Base-by-base conservation (phyloP, 805 yeast species). In the Candida adriatica region DNA sequence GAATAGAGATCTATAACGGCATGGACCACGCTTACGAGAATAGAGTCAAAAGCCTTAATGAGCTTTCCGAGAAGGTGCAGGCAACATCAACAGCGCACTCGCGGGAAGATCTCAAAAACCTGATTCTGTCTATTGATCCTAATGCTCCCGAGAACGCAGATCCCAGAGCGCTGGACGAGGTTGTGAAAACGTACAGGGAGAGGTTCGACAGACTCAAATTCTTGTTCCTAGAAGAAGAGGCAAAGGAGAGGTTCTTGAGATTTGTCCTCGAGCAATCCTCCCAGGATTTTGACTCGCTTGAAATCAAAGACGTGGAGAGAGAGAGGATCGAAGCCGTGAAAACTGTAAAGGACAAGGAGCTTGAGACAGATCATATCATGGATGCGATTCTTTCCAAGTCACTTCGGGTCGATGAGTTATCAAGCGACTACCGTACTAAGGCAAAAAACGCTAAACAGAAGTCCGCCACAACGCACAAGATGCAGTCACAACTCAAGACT, bases 161-260 rank as follows among this genome's bases (percentile, higher is more conserved):
- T 26, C 70, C 71, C 5, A 44, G 34, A 6, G 34, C 44, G 1
- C 40, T 64, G 4, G 52, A 55, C 14, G 61, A 58, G 1, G 63
- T 65, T n/a, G 50, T 67, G 64, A 64, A 39, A 47, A 34, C 25
- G 9, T 47, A 43, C 24, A 38, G 29, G 9, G 43, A 40, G 4
- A 23, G 66, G 16, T 70, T 71, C 37, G 66, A 70, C 13, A 67
- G 77, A 36, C 58, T 79, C 25, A 75, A 77, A 44, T 77, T 77
- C 39, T 68, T 76, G 34, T 81, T 75, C 47, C 51, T 79, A 25
- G 90, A 81, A 49, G 82, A 79, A 45, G 87, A 79, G 40, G 68
- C 86, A 4, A 71, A 81, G 39, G 83, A 79, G 41, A 69, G 72
- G 51, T 80, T 81, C 52, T 56, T 81, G 22, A 56, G 81, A 22